Base-by-base conservation (phyloP, 1,139 yeast species). In the Diutina pseudorugosa region DNA sequence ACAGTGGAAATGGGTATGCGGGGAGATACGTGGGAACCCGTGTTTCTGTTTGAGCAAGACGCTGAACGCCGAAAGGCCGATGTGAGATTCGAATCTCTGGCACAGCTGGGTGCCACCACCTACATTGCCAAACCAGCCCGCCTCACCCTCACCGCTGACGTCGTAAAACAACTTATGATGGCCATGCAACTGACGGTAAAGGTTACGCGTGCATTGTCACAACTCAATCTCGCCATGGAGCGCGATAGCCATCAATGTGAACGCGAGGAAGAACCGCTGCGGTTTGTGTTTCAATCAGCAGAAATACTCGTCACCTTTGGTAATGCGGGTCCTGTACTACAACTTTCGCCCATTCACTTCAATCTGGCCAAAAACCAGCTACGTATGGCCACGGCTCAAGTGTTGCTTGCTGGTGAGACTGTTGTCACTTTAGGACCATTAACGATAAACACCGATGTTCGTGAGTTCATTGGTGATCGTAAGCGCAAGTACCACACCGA, bases 51-150 rank as follows among this genome's bases (percentile, higher is more conserved):
- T 16, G 36, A 23, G 3, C 33, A 36, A 12, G 51, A 40, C n/a
- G 18, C 33, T 1, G 43, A 14, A 12, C 19, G 40, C 14, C 23
- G 64, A 0, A 72, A 72, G 51, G 75, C 78, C 4, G 86, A 81
- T 57, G 53, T 81, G 0, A 62, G 82, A 23, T 78, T 81, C 59
- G 85, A 82, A 58, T 56, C 52, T 1, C 67, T 63, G n/a, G 59
- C 60, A 11, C 58, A 57, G 11, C 23, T 44, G 4, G 55, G 55
- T 33, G 61, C 63, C 19, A 77, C 82, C 0, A 50, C 75, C 0
- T 64, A 80, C 27, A 63, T 77, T 41, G 72, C 82, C 0, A 80
- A 80, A 55, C 62, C 66, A 0, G 71, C 76, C 1, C 33, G 47
- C 30, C 16, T 50, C 6, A 12, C 4, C 7, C 23, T 54, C 11